Evolutionary conservation across 176 grass and related monocot species (phyloP).

Genomic region (Urochloa ruziziensis): DNA sequence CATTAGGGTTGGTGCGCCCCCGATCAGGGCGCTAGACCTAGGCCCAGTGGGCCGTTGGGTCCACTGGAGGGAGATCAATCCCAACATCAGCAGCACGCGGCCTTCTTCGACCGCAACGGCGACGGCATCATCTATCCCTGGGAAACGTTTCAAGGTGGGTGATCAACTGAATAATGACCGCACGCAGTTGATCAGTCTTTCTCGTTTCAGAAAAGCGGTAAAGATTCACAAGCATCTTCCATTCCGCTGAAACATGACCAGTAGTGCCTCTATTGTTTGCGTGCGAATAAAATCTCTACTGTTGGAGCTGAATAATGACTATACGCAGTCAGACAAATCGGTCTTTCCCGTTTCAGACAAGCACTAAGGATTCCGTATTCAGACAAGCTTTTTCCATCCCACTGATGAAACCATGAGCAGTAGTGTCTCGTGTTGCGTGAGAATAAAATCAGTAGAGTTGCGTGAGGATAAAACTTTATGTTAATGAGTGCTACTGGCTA

Average conservation of each 20-base stretch:
- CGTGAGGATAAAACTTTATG: neutral
- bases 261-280: too few species aligned
- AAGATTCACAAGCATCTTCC: too few species aligned
- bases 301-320: neutral
- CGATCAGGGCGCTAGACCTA: too few species aligned
- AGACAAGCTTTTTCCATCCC: neutral
- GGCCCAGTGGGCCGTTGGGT: too few species aligned
- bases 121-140: conserved; percentile 64
- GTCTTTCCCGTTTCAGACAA: neutral
- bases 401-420: neutral
- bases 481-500: neutral
- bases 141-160: conserved; percentile 15
- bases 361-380: neutral
- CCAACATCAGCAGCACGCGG: conserved; percentile 64
- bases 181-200: too few species aligned
- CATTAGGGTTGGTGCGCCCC: too few species aligned
- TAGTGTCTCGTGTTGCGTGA: neutral
- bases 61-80: too few species aligned
- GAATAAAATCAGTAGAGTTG: too few species aligned
- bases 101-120: conserved; percentile 71
- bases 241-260: too few species aligned
- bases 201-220: too few species aligned
- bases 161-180: too few species aligned
- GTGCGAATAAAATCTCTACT: too few species aligned
- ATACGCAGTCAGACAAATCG: neutral